Evolutionary conservation across 2,329 filamentous ascomycete species (phyloP).

Genomic region (Diaporthe vaccinii): DNA sequence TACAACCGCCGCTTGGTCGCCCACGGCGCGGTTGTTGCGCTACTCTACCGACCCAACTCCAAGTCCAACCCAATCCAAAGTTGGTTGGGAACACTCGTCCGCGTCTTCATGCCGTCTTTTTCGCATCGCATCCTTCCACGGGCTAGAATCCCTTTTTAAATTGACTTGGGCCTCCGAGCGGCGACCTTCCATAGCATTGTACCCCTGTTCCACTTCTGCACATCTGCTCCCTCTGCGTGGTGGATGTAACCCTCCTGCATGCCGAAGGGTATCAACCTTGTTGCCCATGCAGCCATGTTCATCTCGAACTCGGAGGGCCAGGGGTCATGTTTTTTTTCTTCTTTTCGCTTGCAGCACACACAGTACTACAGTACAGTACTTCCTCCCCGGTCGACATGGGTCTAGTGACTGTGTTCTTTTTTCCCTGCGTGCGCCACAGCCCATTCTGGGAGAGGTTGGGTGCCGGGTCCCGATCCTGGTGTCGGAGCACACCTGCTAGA

Average conservation of each 20-base stretch:
- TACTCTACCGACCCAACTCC: not conserved
- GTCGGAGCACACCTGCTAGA: conserved; percentile 31
- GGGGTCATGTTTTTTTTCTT: conserved; percentile 5
- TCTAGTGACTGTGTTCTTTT: conserved; percentile 32
- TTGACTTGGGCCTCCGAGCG: conserved; percentile 32
- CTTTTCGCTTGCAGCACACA: conserved; percentile 17
- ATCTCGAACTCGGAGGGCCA: conserved; percentile 30
- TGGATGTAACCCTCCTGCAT: conserved; percentile 37
- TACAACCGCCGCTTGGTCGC: conserved; percentile 16
- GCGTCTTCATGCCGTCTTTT: not conserved
- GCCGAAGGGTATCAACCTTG: conserved; percentile 37
- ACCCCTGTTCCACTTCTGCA: conserved; percentile 35
- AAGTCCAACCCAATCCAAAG: not conserved
- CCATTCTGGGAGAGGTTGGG: conserved; percentile 28
- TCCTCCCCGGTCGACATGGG: conserved; percentile 20
- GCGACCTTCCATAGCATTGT: conserved; percentile 32
- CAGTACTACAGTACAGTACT: conserved; percentile 1
- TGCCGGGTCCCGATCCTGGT: conserved; percentile 35
- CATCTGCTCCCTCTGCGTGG: conserved; percentile 30
- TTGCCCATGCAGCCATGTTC: conserved; percentile 35
- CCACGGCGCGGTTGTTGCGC: conserved; percentile 32
- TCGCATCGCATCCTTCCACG: conserved; percentile 17
- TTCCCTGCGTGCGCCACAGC: conserved; percentile 33
- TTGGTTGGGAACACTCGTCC: conserved; percentile 19
- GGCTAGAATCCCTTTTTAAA: conserved; percentile 30